phyloP scores from a whole-genome alignment of 148 eudicot genomes.

The Vaccinium darrowii region DNA sequence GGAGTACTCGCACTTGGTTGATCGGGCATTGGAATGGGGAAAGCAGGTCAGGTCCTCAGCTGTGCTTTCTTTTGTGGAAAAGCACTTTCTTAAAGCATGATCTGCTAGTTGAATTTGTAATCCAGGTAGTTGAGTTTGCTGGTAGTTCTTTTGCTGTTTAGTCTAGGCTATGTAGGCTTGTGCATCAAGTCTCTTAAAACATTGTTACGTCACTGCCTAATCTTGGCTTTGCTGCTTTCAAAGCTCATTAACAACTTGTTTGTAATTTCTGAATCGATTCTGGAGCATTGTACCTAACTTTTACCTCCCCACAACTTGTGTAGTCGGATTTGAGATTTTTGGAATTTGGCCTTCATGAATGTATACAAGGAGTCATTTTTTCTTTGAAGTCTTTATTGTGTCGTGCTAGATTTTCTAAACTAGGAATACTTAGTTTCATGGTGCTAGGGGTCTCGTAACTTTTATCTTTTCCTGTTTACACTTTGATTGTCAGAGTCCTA shows the following conservation, averaged over 20 bases:
- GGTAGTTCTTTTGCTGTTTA: neutral
- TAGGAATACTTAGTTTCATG: neutral
- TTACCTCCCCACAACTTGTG: neutral
- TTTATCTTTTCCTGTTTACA: neutral
- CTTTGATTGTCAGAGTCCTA: neutral
- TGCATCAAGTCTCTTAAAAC: conserved; percentile 6
- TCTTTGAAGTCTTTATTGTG: neutral
- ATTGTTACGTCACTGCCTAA: neutral
- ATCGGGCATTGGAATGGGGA: conserved; percentile 86
- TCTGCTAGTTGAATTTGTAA: conserved; percentile 16
- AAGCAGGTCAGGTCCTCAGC: conserved; percentile 64
- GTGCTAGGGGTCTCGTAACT: neutral
- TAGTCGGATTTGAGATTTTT: neutral
- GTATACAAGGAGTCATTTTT: neutral
- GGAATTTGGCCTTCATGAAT: neutral
- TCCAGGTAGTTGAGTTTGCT: conserved; percentile 25
- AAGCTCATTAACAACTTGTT: neutral
- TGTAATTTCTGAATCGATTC: neutral
- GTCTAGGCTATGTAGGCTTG: neutral
- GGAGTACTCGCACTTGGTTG: conserved; percentile 88
- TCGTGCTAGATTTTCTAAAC: neutral
- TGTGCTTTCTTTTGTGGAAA: conserved; percentile 21
- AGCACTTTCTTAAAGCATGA: conserved; percentile 26
- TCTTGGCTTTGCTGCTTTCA: neutral
- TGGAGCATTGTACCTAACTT: neutral